Conservation (phyloP, 495 filamentous ascomycete genomes). For the Xylaria sp. region DNA sequence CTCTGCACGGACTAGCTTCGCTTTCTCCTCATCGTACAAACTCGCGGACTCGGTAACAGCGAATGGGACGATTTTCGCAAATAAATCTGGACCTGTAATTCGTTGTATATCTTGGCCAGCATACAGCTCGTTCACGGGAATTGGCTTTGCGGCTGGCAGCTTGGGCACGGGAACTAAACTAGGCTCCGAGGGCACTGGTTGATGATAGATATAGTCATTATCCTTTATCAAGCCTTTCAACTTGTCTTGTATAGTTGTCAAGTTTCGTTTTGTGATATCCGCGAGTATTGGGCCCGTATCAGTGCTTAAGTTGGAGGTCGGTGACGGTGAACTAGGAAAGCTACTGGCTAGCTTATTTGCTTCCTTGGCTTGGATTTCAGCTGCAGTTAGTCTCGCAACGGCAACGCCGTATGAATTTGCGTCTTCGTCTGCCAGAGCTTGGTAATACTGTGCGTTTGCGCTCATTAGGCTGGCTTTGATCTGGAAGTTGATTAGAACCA, state of each 20-base stretch:
- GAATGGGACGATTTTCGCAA: constrained; percentile 95
- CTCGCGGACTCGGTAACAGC: constrained; percentile 96
- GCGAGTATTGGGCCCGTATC: constrained; percentile 76
- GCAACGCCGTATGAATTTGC: constrained; percentile 86
- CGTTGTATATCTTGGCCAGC: constrained; percentile 95
- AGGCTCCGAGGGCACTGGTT: constrained; percentile 84
- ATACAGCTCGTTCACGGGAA: constrained; percentile 95
- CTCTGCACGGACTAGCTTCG: constrained; percentile 92
- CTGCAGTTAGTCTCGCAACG: constrained; percentile 81
- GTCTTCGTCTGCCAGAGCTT: constrained; percentile 90
- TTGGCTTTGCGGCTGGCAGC: constrained; percentile 95
- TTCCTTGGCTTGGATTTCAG: constrained; percentile 76
- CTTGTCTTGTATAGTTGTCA: constrained; percentile 79
- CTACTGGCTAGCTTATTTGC: constrained; percentile 77
- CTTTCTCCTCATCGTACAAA: constrained; percentile 98
- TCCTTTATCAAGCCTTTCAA: constrained; percentile 80
- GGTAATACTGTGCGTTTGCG: constrained; percentile 91
- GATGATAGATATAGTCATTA: constrained; percentile 98
- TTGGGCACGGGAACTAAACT: constrained; percentile 82
- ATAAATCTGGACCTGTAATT: constrained; percentile 96
- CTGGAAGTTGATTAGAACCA: constrained; percentile 42
- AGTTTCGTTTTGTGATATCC: constrained; percentile 83
- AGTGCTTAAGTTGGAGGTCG: constrained; percentile 81
- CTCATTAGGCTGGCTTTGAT: constrained; percentile 85
- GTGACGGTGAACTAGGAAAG: constrained; percentile 80